These are phyloP conservation scores for Crucibulum laeve DNA, from an alignment of 768 basidiomycete species.

Conservation along the genomic window DNA sequence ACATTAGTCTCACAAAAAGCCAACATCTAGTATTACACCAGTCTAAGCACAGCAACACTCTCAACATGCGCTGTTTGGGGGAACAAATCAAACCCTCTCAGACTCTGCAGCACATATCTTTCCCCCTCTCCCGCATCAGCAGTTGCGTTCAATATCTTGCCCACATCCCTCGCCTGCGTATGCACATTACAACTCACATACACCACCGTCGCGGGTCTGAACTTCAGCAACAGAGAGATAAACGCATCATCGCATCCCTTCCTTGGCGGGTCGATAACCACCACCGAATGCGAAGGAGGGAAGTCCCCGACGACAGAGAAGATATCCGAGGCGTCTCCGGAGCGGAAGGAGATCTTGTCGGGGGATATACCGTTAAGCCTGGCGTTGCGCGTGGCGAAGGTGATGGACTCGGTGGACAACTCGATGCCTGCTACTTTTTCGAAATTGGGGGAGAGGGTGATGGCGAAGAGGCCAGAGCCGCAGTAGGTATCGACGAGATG, in stretches of 20 bases:
- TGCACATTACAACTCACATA: slow-evolving; percentile 97
- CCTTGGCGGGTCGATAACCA: slow-evolving; percentile 88
- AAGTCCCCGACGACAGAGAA: slow-evolving; percentile 66
- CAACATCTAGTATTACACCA: slow-evolving; percentile 17
- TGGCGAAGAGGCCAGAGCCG: slow-evolving; percentile 83
- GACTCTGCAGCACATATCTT: slow-evolving; percentile 74
- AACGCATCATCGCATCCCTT: slow-evolving; percentile 89
- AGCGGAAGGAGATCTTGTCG: slow-evolving; percentile 61
- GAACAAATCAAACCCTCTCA: slow-evolving; percentile 92
- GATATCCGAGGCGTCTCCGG: slow-evolving; percentile 85
- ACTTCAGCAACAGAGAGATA: slow-evolving; percentile 69
- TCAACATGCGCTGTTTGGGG: slow-evolving; percentile 97
- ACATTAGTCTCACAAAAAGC: not conserved
- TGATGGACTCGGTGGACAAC: slow-evolving; percentile 70
- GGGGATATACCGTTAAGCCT: slow-evolving; percentile 53
- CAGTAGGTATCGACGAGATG: slow-evolving; percentile 97
- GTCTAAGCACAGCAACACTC: slow-evolving; percentile 64
- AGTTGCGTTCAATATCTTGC: slow-evolving; percentile 54
- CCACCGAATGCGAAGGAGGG: slow-evolving; percentile 59
- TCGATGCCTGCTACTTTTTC: slow-evolving; percentile 83
- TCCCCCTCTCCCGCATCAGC: slow-evolving; percentile 30
- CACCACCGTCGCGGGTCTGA: slow-evolving; percentile 66
- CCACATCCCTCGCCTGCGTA: slow-evolving; percentile 87
- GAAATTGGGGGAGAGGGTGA: slow-evolving; percentile 77
- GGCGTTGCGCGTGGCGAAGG: slow-evolving; percentile 63